Percentiles rank a stretch among this genome's conserved stretches.
phyloP scores from a whole-genome alignment of 768 basidiomycete genomes.

The Ephemerocybe angulata region DNA sequence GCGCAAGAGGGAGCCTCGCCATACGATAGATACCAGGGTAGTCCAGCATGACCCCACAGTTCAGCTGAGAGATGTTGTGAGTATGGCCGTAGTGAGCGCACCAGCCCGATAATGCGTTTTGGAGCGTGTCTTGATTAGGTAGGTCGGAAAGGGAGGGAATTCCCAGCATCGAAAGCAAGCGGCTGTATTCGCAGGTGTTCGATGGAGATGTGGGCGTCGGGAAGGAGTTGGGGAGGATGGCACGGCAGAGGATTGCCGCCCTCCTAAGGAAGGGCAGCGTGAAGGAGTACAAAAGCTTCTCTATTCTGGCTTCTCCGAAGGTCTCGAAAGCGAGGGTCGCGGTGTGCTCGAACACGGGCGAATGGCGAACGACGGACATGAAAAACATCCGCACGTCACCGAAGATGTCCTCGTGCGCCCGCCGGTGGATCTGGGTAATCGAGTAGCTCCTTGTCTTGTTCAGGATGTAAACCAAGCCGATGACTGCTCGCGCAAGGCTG shows the following conservation, averaged over 20 bases:
- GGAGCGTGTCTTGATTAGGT: slow-evolving; percentile 80
- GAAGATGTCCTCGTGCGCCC: slow-evolving; percentile 69
- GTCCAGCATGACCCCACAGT: slow-evolving; percentile 77
- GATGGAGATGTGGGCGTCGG: slow-evolving; percentile 41
- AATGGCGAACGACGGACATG: slow-evolving; percentile 87
- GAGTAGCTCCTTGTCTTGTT: slow-evolving; percentile 64
- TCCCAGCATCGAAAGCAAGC: slow-evolving; percentile 69
- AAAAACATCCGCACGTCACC: slow-evolving; percentile 86
- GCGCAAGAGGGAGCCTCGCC: slow-evolving; percentile 70
- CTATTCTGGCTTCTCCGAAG: slow-evolving; percentile 80
- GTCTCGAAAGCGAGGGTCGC: slow-evolving; percentile 75
- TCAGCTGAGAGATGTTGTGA: slow-evolving; percentile 72
- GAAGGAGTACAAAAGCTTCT: slow-evolving; percentile 82
- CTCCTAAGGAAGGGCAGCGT: slow-evolving; percentile 90
- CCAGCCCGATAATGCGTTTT: slow-evolving; percentile 87
- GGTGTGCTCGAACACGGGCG: slow-evolving; percentile 81
- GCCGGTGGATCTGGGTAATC: slow-evolving; percentile 39
- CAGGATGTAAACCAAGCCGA: slow-evolving; percentile 80
- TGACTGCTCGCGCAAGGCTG: slow-evolving; percentile 78
- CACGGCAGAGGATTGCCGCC: slow-evolving; percentile 78
- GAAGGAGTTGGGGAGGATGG: slow-evolving; percentile 65
- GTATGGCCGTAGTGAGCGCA: slow-evolving; percentile 84
- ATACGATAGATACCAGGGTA: slow-evolving; percentile 82
- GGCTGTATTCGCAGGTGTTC: slow-evolving; percentile 66
- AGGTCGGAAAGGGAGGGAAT: slow-evolving; percentile 79